Percentiles rank a stretch among this genome's conserved stretches.
Evolutionary conservation across 106 monocot genomes (phyloP).

Genomic region (Allium sativum): DNA sequence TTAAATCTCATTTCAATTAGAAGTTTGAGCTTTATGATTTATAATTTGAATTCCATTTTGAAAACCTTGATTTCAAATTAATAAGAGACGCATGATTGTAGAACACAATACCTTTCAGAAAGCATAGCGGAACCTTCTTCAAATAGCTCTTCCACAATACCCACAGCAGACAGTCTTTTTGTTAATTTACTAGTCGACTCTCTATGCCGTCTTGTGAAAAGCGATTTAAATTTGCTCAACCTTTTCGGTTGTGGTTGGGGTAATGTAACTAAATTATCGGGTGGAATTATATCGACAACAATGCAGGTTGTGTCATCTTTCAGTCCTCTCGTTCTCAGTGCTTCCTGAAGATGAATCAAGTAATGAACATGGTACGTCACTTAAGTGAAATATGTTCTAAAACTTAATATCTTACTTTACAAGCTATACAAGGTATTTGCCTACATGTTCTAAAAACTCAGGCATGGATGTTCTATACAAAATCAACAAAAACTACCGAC

Average conservation of each 20-base stretch:
- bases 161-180: constrained; percentile 54
- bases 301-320: constrained; percentile 99
- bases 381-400: no score
- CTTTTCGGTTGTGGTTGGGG: constrained; percentile 65
- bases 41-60: no score
- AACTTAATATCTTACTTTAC: no score
- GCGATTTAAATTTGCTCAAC: constrained; percentile 57
- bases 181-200: constrained; percentile 55
- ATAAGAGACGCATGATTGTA: no score
- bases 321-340: constrained; percentile 83
- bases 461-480: no score
- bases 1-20: no score
- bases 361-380: background rate
- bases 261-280: constrained; percentile 38
- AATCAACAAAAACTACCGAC: no score
- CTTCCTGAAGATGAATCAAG: constrained; percentile 52
- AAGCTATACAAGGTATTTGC: background rate
- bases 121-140: constrained; percentile 99
- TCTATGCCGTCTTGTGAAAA: constrained; percentile 43
- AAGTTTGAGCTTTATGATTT: no score
- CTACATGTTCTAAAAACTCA: background rate
- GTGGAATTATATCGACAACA: constrained; percentile 88
- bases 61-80: no score
- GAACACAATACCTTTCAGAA: constrained; percentile 56
- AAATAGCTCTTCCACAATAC: constrained; percentile 89